Conservation (phyloP, 2,329 filamentous ascomycete species). For the Cytospora paraplurivora region DNA sequence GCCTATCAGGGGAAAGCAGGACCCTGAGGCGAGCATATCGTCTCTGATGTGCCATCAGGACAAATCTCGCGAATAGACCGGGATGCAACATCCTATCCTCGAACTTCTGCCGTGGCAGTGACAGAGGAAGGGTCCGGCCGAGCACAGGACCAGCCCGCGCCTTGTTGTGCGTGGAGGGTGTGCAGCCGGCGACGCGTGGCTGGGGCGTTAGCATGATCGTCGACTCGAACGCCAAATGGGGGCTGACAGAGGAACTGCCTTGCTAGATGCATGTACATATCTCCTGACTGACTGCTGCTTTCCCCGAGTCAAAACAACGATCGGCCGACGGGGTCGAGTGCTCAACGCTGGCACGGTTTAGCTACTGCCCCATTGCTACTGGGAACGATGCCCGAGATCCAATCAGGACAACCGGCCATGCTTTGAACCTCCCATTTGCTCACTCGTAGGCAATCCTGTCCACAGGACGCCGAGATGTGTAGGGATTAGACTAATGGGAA, state of each 20-base stretch:
- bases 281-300: neutral
- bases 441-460: neutral
- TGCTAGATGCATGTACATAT: neutral
- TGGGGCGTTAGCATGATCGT: neutral
- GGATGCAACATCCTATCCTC: too few species aligned
- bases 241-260: neutral
- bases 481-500: conserved; percentile 8
- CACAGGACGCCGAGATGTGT: conserved; percentile 4
- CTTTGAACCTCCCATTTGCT: conserved; percentile 8
- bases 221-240: neutral
- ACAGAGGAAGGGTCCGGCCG: too few species aligned
- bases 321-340: neutral
- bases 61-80: too few species aligned
- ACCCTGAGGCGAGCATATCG: too few species aligned
- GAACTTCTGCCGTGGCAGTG: too few species aligned
- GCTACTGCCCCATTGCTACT: neutral
- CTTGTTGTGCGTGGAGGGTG: too few species aligned
- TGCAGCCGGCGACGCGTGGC: too few species aligned
- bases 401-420: conserved; percentile 17
- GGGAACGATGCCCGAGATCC: neutral
- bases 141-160: too few species aligned
- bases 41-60: too few species aligned
- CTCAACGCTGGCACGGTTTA: neutral
- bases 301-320: neutral
- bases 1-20: too few species aligned